Evolutionary conservation across 331 rosid genomes (phyloP), one percentile per base, ranked within the genome.

Genomic region (Malus hybrid): DNA sequence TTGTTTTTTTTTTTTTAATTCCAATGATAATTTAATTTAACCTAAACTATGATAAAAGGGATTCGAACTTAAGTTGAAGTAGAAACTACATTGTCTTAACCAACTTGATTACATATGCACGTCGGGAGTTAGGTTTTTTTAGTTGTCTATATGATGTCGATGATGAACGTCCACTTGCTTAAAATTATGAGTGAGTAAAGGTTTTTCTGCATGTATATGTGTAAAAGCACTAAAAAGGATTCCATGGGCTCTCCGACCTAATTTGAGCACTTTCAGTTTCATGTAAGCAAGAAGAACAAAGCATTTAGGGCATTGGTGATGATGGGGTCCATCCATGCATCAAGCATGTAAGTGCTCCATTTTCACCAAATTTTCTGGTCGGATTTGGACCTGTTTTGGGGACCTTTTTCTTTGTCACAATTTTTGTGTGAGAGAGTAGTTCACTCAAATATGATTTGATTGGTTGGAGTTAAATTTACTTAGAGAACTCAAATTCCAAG

Each of bases 211-310:
- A 60, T 24, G 27, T 15, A 1, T 31, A 18, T 56, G 39, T 56
- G 9, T 46, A 8, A 33, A 20, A 56, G 76, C 65, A 39, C 57
- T 65, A 73, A 3, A 42, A 60, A 27, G 77, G 19, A 61, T 60
- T 24, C 77, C 77, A 60, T 73, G 77, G 76, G 69, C 60, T 39
- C 69, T 29, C 19, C 29, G 69, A 73, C 59, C 77, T 61, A 73
- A 39, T 27, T 42, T 73, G 28, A 66, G 22, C 31, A 61, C 60
- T 33, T 60, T 27, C 31, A 61, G 44, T 33, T 60, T 39, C 54
- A 61, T 65, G 18, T 32, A 28, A 65, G 24, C 18, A 10, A 60
- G 39, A 55, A 71, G 69, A 27, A 42, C 42, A n/a, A 61, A 10
- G 69, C 77, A 60, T 39, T 42, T 73, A 11, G 69, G 42, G 63